A percentile compares a stretch with the other conserved stretches of the same genome.
Evolutionary conservation across 352 stramenopile species (phyloP).

Genomic region (Phytophthora niederhauseri): DNA sequence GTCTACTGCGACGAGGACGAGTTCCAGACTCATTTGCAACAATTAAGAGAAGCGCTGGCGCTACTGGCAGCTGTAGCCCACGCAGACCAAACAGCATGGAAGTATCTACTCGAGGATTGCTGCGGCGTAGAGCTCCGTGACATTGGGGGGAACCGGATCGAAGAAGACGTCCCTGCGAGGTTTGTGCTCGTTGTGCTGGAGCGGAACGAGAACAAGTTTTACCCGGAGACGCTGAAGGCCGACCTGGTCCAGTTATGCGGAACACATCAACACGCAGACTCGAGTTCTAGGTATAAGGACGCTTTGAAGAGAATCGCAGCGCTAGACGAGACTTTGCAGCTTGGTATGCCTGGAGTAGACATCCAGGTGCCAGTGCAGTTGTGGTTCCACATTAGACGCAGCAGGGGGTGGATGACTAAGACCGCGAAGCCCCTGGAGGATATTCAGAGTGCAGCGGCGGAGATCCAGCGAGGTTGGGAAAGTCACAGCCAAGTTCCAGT

Average conservation of each 20-base stretch:
- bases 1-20: not conserved
- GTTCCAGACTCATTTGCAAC: not conserved
- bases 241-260: not conserved
- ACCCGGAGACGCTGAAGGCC: not conserved
- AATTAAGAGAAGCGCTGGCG: not conserved
- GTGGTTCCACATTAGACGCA: not conserved
- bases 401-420: not conserved
- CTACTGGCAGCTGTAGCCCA: not conserved
- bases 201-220: not conserved
- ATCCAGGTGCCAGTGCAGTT: not conserved
- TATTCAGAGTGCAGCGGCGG: not conserved
- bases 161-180: not conserved
- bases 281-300: not conserved
- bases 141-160: not conserved
- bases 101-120: not conserved
- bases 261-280: not conserved
- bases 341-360: not conserved
- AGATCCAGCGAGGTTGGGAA: not conserved
- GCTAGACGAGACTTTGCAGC: not conserved
- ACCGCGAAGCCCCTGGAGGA: not conserved
- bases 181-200: not conserved
- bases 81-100: not conserved
- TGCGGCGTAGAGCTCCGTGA: not conserved
- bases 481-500: not conserved
- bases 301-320: not conserved